Conservation (phyloP, 306 rosid genomes). For the Cucurbita maxima region DNA sequence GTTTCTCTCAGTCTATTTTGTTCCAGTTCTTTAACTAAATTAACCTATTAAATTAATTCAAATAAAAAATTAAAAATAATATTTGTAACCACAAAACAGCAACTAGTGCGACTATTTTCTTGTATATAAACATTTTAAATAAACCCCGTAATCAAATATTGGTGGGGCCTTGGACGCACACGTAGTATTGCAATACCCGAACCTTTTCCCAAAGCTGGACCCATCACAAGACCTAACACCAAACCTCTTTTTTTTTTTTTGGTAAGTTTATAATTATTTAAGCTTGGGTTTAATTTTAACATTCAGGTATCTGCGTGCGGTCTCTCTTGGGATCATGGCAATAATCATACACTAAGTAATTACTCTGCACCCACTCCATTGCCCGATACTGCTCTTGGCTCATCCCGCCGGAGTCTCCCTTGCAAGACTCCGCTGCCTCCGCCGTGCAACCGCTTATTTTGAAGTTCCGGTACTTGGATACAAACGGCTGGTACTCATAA, state of each 20-base stretch:
- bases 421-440: conserved; percentile 24
- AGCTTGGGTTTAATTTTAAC: conserved; percentile 13
- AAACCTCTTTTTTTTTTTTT: not conserved
- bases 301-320: conserved; percentile 61
- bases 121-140: not conserved
- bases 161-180: conserved; percentile 37
- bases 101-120: too few relatives aligned
- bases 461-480: conserved; percentile 55
- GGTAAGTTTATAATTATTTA: not conserved
- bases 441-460: conserved; percentile 35
- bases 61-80: too few relatives aligned
- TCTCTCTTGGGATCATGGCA: conserved; percentile 70
- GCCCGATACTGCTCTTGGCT: conserved; percentile 35
- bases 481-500: conserved; percentile 67
- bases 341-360: conserved; percentile 56
- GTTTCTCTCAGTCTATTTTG: too few relatives aligned
- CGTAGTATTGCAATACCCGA: conserved; percentile 9
- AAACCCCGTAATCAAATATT: not conserved
- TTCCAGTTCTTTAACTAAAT: too few relatives aligned
- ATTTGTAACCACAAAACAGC: too few relatives aligned
- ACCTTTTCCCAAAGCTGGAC: conserved; percentile 15
- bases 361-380: conserved; percentile 65
- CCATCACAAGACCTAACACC: conserved; percentile 33
- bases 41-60: too few relatives aligned
- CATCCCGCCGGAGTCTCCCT: conserved; percentile 21